Base-by-base conservation (phyloP, 2,329 filamentous ascomycete genomes). In the Cercospora beticola region DNA sequence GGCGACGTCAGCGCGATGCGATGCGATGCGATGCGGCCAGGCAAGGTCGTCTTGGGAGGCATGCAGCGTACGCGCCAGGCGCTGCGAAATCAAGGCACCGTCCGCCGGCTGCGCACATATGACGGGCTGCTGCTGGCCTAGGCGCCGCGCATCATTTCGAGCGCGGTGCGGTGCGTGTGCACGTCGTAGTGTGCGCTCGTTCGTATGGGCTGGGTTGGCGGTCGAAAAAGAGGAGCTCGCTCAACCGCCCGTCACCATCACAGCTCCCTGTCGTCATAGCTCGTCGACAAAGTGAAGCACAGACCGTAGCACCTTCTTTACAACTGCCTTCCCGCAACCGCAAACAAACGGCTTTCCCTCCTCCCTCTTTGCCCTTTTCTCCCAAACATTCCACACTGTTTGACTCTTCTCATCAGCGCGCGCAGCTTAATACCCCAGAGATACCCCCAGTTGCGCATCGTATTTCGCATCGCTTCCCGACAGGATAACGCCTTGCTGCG, bases 401-500 rank as follows among this genome's bases (percentile, higher is more conserved):
- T 14, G 40, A n/a, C 18, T 62, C 40, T 43, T 49, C 40, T 21
- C 58, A 18, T 18, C 18, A 33, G 62, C 62, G 62, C 62, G 62
- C 62, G 49, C 62, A 43, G 62, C 62, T 56, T 64, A 58, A 64
- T 64, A 57, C 62, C 54, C 30, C 62, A 62, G 62, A 57, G 62
- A 64, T 64, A 64, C 62, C 62, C 62, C 62, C 49, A 31, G 46
- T 43, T 43, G 62, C 62, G 62, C 62, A 64, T 64, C 33, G 18
- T 58, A 64, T 26, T 64, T 28, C 52, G 62, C 62, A 64, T 64
- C 49, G 31, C 28, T 57, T 58, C 62, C 54, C 52, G 62, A 21
- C 62, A 64, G 62, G 46, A 64, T 64, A 57, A 33, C 62, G 49
- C 46, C 52, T 49, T 64, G 62, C 62, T 64, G 62, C 62, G 52